Conservation (phyloP, 1,284 basidiomycete genomes). For the Papiliotrema nemorosa region DNA sequence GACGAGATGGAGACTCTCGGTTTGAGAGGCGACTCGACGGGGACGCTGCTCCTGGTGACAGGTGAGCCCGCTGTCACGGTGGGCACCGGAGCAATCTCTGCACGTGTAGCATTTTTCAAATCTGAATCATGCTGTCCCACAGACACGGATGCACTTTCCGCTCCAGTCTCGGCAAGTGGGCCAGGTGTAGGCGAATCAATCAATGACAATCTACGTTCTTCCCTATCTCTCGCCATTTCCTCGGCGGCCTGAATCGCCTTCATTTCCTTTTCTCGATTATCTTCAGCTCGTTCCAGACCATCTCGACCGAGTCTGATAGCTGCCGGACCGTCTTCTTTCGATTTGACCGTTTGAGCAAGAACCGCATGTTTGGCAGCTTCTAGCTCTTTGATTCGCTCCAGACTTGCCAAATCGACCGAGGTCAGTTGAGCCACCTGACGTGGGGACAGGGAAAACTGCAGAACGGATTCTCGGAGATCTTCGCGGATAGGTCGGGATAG, state of each 20-base stretch:
- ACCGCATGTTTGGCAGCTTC: slow-evolving; percentile 28
- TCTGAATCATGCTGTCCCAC: too few relatives aligned
- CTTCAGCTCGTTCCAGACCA: slow-evolving; percentile 37
- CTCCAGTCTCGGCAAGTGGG: too few relatives aligned
- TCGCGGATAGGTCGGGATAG: slow-evolving; percentile 28
- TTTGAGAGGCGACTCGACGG: neutral
- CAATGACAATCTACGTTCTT: slow-evolving; percentile 9
- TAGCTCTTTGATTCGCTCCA: slow-evolving; percentile 33
- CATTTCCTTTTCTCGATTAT: slow-evolving; percentile 27
- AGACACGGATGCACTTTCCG: too few relatives aligned
- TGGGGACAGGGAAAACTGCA: slow-evolving; percentile 16
- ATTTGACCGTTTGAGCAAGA: slow-evolving; percentile 35
- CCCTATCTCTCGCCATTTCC: slow-evolving; percentile 13
- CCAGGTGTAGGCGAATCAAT: neutral
- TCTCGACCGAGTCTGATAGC: slow-evolving; percentile 36
- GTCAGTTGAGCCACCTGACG: slow-evolving; percentile 32
- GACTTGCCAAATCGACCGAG: slow-evolving; percentile 36
- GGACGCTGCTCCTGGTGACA: too few relatives aligned
- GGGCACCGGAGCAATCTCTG: too few relatives aligned
- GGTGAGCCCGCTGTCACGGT: too few relatives aligned
- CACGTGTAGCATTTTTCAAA: too few relatives aligned
- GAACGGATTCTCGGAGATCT: slow-evolving; percentile 22
- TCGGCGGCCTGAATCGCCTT: slow-evolving; percentile 6
- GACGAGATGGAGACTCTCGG: neutral
- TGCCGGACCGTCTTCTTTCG: slow-evolving; percentile 16